Evolutionary conservation across 345 rosid species (phyloP).

Genomic region (Hibiscus tridactylites): DNA sequence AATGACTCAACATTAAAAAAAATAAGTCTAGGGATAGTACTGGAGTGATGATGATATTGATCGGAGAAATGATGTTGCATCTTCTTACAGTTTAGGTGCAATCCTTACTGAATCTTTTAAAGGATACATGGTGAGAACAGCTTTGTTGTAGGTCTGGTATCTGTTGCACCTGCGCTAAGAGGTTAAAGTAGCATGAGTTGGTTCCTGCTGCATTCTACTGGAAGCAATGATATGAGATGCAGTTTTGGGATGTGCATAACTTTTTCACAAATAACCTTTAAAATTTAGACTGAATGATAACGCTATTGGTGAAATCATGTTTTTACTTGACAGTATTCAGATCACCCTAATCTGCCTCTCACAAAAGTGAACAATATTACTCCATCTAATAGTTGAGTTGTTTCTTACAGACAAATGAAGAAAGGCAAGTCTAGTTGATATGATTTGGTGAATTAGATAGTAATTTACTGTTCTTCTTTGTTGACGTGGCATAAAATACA

Average conservation of each 20-base stretch:
- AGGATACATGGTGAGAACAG: not conserved
- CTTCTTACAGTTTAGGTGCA: too few species aligned
- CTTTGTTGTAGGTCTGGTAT: not conserved
- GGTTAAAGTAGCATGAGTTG: not conserved
- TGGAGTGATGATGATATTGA: not conserved
- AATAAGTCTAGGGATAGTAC: not conserved
- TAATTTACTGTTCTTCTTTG: not conserved
- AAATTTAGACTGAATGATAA: not conserved
- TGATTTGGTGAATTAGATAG: not conserved
- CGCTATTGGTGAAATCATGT: conserved; percentile 32
- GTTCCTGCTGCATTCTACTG: not conserved
- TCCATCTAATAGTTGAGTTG: not conserved
- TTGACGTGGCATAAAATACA: not conserved
- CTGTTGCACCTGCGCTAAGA: not conserved
- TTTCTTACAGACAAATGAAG: not conserved
- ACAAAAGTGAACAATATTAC: not conserved
- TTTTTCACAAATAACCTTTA: not conserved
- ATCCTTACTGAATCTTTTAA: too few species aligned
- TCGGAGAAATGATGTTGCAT: too few species aligned
- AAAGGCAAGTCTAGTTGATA: not conserved
- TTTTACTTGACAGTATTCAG: not conserved
- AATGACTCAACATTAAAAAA: too few species aligned
- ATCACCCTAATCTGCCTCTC: not conserved
- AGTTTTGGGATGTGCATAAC: not conserved
- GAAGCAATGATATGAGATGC: not conserved